phyloP scores from a whole-genome alignment of 495 filamentous ascomycete genomes.

The Cercophora newfieldiana region DNA sequence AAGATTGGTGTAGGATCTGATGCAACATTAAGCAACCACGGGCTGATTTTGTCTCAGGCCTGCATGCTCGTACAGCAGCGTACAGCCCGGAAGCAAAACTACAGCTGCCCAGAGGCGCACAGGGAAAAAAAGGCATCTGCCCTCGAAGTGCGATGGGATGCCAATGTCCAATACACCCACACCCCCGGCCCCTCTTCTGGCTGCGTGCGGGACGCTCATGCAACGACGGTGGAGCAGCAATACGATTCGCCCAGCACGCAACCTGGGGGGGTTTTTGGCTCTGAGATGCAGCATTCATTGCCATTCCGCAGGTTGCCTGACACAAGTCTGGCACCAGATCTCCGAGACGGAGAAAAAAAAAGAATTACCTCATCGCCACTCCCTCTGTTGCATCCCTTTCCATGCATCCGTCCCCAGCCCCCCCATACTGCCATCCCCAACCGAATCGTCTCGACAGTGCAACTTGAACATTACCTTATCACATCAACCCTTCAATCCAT shows the following conservation, averaged over 20 bases:
- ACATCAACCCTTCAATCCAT: neutral
- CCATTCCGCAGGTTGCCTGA: conserved; percentile 8
- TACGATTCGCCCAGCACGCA: conserved; percentile 14
- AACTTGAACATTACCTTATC: neutral
- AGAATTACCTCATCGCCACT: conserved; percentile 15
- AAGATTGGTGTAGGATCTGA: conserved; percentile 9
- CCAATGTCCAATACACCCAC: neutral
- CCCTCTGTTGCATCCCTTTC: neutral
- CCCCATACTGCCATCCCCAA: neutral
- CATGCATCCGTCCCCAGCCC: neutral
- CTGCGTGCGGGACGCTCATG: conserved; percentile 11
- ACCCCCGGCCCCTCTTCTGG: conserved; percentile 4
- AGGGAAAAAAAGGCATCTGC: neutral
- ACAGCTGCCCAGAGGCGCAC: neutral
- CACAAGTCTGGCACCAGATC: conserved; percentile 5
- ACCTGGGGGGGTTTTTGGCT: conserved; percentile 7
- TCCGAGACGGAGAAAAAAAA: conserved; percentile 9
- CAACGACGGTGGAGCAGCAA: neutral
- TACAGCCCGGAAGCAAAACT: neutral
- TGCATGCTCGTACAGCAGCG: conserved; percentile 2
- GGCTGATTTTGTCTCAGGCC: conserved; percentile 10
- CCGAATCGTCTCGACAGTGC: neutral
- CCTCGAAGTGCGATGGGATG: neutral
- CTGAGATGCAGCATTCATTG: neutral
- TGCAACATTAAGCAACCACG: conserved; percentile 6